Evolutionary conservation across 805 yeast genomes (phyloP).

Genomic region (Teunomyces gatunensis): DNA sequence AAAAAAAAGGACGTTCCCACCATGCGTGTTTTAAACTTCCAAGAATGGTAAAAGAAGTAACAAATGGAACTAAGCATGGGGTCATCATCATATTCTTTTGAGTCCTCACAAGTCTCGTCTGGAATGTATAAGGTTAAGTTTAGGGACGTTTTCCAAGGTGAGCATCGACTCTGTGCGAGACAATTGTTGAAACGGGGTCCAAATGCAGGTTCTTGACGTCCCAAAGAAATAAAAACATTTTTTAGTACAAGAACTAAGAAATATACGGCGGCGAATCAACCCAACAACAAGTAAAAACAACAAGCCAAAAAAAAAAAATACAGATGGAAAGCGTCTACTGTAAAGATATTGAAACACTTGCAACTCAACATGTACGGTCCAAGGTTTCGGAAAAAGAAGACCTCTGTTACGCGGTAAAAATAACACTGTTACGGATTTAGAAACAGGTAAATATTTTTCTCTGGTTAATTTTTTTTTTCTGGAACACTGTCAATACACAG

Average conservation of each 20-base stretch:
- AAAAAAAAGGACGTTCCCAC: too few relatives aligned
- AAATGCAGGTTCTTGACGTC: neutral
- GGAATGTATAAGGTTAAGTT: neutral
- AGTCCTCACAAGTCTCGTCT: neutral
- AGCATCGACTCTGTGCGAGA: too few relatives aligned
- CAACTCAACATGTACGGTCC: too few relatives aligned
- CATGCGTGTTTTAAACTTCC: neutral
- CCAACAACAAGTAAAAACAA: too few relatives aligned
- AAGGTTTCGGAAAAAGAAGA: too few relatives aligned
- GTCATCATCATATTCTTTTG: neutral
- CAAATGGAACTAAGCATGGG: neutral
- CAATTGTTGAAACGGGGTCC: neutral
- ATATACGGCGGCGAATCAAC: neutral
- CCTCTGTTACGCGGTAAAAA: too few relatives aligned
- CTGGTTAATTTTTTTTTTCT: neutral
- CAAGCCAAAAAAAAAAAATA: too few relatives aligned
- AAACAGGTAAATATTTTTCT: neutral
- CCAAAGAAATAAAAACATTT: neutral
- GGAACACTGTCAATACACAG: neutral
- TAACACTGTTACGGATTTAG: too few relatives aligned
- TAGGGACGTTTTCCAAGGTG: neutral
- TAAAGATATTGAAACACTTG: too few relatives aligned
- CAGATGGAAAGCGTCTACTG: too few relatives aligned
- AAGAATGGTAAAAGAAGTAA: neutral
- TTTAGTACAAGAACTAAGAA: neutral